phyloP scores from a whole-genome alignment of 108 stramenopile genomes.

The Nannochloropsis granulata region DNA sequence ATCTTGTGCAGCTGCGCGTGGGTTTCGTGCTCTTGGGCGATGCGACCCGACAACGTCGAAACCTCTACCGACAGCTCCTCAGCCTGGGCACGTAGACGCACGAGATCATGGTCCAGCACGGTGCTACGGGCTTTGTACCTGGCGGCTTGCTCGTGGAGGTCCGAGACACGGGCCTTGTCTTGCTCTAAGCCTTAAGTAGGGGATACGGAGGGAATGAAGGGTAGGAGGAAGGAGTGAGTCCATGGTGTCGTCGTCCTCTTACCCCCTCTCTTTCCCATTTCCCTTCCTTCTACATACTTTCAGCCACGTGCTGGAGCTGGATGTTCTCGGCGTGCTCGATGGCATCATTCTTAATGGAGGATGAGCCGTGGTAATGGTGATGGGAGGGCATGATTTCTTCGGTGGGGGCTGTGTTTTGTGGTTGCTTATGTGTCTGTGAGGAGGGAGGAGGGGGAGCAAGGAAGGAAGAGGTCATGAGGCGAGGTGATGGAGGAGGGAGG shows the following conservation, averaged over 20 bases:
- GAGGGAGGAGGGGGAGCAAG: too few species aligned
- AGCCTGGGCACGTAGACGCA: not conserved
- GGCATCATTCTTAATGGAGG: not conserved
- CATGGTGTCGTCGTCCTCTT: not conserved
- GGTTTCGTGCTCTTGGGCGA: not conserved
- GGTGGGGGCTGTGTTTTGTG: not conserved
- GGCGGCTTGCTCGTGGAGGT: not conserved
- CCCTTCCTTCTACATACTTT: not conserved
- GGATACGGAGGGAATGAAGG: not conserved
- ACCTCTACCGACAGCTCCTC: not conserved
- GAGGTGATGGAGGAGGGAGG: too few species aligned
- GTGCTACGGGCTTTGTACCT: not conserved
- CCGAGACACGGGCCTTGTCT: not conserved
- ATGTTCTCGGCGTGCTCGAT: not conserved
- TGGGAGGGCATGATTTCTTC: not conserved
- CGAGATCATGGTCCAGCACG: not conserved
- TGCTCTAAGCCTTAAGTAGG: not conserved
- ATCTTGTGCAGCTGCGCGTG: not conserved
- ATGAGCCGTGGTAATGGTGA: not conserved
- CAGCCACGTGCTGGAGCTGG: not conserved
- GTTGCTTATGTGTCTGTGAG: not conserved
- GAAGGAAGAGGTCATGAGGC: too few species aligned
- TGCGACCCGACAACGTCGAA: not conserved
- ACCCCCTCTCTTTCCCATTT: not conserved
- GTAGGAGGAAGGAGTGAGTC: not conserved